Percentiles rank a stretch among this genome's conserved stretches.
Conservation (phyloP, 2,329 filamentous ascomycete species). For the Reticulascus tulasneorum region DNA sequence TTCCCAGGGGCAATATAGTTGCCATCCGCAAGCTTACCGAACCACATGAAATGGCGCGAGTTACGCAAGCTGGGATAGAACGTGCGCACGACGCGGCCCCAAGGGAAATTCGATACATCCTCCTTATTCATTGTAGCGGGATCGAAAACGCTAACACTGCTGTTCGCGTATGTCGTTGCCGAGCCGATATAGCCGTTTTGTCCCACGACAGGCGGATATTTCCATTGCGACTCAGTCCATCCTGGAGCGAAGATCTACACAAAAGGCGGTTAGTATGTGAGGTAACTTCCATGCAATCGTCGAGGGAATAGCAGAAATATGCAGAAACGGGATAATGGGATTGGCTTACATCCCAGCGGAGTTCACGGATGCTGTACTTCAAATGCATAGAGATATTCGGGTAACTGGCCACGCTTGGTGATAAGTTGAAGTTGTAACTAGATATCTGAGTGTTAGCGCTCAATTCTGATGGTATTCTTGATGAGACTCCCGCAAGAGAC, state of each 20-base stretch:
- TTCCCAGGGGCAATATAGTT: conserved; percentile 34
- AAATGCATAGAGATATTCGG: conserved; percentile 17
- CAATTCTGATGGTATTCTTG: too few species aligned
- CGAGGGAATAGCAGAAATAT: too few species aligned
- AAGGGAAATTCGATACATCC: neutral
- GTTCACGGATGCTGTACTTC: conserved; percentile 20
- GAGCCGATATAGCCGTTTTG: conserved; percentile 23
- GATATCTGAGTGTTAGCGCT: conserved; percentile 14
- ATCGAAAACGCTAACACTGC: conserved; percentile 3
- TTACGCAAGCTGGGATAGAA: too few species aligned
- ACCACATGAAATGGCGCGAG: conserved; percentile 37
- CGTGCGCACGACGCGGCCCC: too few species aligned
- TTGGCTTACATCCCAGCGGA: conserved; percentile 26
- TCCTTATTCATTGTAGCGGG: conserved; percentile 2
- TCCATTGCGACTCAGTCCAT: conserved; percentile 23
- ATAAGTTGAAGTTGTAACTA: conserved; percentile 23
- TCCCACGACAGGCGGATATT: conserved; percentile 20
- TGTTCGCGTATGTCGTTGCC: conserved; percentile 23
- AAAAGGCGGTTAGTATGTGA: too few species aligned
- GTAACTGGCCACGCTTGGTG: conserved; percentile 18
- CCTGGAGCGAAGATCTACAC: conserved; percentile 20
- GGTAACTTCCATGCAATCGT: too few species aligned
- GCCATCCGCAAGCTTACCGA: conserved; percentile 38
- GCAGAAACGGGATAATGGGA: too few species aligned
- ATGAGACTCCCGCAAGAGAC: neutral